Base-by-base conservation (phyloP, 1,284 basidiomycete genomes). In the Boletus smithii region DNA sequence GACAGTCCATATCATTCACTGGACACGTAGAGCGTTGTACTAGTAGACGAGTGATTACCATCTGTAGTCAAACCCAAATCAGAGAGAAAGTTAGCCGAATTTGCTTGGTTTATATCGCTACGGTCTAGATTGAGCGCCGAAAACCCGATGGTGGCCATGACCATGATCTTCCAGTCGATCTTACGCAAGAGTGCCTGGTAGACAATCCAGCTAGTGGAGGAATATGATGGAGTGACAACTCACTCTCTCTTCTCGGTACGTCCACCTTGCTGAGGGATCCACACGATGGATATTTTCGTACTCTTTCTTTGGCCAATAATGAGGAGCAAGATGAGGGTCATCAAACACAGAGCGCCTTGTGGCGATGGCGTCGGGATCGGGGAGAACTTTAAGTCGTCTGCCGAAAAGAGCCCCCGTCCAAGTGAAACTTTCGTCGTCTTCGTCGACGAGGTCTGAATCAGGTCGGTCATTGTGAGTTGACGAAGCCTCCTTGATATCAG, bases 281-380 rank as follows among this genome's bases (percentile, higher is more conserved):
- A 88, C 86, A 6, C 81, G 72, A 57, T 85, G 81, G 1, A 71
- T 50, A 55, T 82, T 85, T 63, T 87, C 84, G 53, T 82, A 85
- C 2, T 72, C 59, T 6, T 51, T 44, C 44, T 74, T 77, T 1
- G 83, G 81, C 66, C 74, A 75, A 55, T 82, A 84, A 48, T 75
- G 68, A 35, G 74, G 59, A 1, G 71, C 69, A 8, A 79, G 68
- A 32, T 62, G 54, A 2, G 79, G 75, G 53, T 85, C 79, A 52
- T 83, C 81, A 55, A 70, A 83, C 3, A 82, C 76, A 5, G 75
- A 77, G 2, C 72, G 73, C 30, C 71, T 73, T 22, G 55, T 58
- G 0, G 58, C 50, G 22, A 49, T 23, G n/a, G 44, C 36, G 5
- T 51, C 54, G 5, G 23, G 45, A 29, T 52, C 41, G 6, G 31